Base-by-base conservation (phyloP, 768 basidiomycete genomes). In the Porphyrellus cyaneotinctus region DNA sequence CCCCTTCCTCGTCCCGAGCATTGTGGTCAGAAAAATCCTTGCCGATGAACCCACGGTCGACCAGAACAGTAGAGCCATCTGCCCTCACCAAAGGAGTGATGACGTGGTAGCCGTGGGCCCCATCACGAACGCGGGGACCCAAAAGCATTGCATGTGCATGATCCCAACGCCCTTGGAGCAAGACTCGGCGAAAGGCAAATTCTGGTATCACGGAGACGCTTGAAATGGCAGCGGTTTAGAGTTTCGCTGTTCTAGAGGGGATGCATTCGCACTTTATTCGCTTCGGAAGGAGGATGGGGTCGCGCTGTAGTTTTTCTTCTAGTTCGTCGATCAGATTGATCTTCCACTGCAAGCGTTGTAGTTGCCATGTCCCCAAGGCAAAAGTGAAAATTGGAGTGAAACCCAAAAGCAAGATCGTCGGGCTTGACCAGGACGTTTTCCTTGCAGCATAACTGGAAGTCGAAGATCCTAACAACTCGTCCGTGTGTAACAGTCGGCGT, bases 281-380 rank as follows among this genome's bases (percentile, higher is more conserved):
- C 42, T 77, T 78, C 2, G 97, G 97, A 26, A 99, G 73, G 23
- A 75, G 63, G 51, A 99, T 80, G 1, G 95, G 87, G 30, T 81
- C 82, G 15, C 87, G 76, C 56, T 87, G 79, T 32, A 98, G 72
- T 71, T 97, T 95, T 70, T 90, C 85, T 66, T 97, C 88, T 32
- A 98, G 77, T 63, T 97, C 91, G 58, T 97, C 91, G 56, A 98
- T 97, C 46, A 99, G 77, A 47, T 83, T 81, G 41, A 95, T 75
- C 71, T 99, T 99, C 97, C 97, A 99, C 67, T 90, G 82, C 28
- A 98, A 79, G 43, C 97, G 83, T 61, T 91, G 81, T 30, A 99
- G 74, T 71, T 99, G 97, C 95, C 95, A 98, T 18, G 83, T 81
- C 17, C 97, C 95, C 55, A 99, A 75, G 15, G 79, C 87, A 59